A percentile compares a stretch with the other conserved stretches of the same genome.
phyloP scores from a whole-genome alignment of 2,329 filamentous ascomycete genomes.

The Hymenoscyphus repandus region DNA sequence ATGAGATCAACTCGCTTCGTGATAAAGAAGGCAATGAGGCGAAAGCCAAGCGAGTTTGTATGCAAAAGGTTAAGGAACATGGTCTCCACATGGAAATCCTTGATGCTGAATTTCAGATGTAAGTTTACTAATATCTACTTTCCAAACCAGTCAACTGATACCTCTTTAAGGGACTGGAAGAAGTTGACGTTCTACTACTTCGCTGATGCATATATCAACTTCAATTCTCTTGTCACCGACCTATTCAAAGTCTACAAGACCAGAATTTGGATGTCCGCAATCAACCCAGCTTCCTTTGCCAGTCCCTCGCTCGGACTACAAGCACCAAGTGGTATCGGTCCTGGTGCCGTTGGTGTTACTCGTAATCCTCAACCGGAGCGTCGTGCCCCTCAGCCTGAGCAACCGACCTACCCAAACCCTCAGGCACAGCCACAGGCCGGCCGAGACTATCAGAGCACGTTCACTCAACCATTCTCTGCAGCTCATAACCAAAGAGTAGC shows the following conservation, averaged over 20 bases:
- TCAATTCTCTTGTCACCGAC: constrained; percentile 95
- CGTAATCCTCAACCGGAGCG: constrained; percentile 33
- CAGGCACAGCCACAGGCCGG: constrained; percentile 19
- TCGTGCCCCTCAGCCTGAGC: constrained; percentile 38
- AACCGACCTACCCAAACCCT: constrained; percentile 19
- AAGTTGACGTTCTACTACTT: constrained; percentile 99
- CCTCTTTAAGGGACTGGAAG: constrained; percentile 77
- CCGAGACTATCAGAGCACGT: constrained; percentile 33
- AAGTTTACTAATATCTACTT: constrained; percentile 38
- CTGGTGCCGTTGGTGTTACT: constrained; percentile 57
- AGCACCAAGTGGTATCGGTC: constrained; percentile 61
- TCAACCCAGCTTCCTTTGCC: constrained; percentile 94
- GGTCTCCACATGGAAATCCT: constrained; percentile 97
- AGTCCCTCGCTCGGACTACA: constrained; percentile 69
- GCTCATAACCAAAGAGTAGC: constrained; percentile 36
- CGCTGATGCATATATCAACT: constrained; percentile 96
- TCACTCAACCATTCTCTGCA: constrained; percentile 40
- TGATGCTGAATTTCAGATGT: constrained; percentile 98
- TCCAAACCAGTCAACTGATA: constrained; percentile 1
- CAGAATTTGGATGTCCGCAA: constrained; percentile 98
- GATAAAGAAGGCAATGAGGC: constrained; percentile 98
- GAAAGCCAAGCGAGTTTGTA: constrained; percentile 93
- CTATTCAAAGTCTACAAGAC: constrained; percentile 99
- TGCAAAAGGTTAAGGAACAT: constrained; percentile 94
- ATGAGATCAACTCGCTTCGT: constrained; percentile 82